Conservation (phyloP, 2,329 filamentous ascomycete genomes). For the Coniochaeta ligniaria region DNA sequence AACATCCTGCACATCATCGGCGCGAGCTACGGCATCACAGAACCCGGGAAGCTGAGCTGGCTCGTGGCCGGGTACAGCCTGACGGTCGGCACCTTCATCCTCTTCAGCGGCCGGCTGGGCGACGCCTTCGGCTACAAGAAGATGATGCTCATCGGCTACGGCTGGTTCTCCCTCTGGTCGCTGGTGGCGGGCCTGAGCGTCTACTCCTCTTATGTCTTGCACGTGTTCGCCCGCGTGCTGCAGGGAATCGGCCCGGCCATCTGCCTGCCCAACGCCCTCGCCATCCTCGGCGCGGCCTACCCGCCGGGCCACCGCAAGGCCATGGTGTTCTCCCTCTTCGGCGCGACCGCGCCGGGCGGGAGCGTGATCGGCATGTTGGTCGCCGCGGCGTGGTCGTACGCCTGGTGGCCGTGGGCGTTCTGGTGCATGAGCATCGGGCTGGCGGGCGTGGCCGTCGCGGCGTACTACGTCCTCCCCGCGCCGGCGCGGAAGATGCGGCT, state of each 20-base stretch:
- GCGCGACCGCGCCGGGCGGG: constrained; percentile 21
- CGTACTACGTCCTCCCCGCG: constrained; percentile 10
- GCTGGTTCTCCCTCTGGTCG: constrained; percentile 33
- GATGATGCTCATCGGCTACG: constrained; percentile 32
- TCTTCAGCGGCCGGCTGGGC: constrained; percentile 37
- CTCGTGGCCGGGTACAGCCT: constrained; percentile 37
- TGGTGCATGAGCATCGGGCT: constrained; percentile 17
- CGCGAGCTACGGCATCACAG: constrained; percentile 26
- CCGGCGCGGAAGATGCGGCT: constrained; percentile 4
- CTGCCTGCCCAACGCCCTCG: constrained; percentile 47
- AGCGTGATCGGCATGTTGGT: constrained; percentile 20
- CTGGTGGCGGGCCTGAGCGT: constrained; percentile 28
- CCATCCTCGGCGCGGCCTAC: constrained; percentile 47
- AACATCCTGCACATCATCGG: constrained; percentile 35
- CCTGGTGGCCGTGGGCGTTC: constrained; percentile 24
- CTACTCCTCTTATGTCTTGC: constrained; percentile 23
- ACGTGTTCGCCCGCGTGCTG: constrained; percentile 39
- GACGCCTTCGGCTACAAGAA: constrained; percentile 38
- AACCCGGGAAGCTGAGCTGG: constrained; percentile 33
- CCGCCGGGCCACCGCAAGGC: constrained; percentile 24
- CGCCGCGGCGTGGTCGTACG: constrained; percentile 16
- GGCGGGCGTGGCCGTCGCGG: constrained; percentile 14
- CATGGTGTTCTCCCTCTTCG: constrained; percentile 26
- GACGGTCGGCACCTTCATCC: constrained; percentile 37
- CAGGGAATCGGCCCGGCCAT: constrained; percentile 49